phyloP scores from a whole-genome alignment of 495 filamentous ascomycete species.

The Podospora sp. region DNA sequence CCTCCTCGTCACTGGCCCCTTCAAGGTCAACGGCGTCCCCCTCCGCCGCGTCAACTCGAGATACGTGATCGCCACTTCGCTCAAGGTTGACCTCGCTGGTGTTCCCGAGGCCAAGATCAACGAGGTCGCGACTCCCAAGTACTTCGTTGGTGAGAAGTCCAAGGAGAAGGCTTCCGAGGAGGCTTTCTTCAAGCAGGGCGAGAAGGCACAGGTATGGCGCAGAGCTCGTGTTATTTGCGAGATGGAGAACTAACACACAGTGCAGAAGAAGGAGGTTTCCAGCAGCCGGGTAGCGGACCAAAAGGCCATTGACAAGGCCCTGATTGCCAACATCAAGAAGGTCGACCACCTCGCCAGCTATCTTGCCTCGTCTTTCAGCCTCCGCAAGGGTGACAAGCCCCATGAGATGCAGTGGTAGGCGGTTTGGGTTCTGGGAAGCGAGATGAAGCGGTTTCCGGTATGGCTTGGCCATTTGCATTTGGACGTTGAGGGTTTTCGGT shows the following conservation, averaged over 20 bases:
- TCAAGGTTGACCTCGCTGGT: constrained; percentile 81
- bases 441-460: constrained; percentile 50
- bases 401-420: constrained; percentile 93
- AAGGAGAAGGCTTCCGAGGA: constrained; percentile 89
- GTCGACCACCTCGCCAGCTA: constrained; percentile 85
- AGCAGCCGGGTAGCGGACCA: constrained; percentile 92
- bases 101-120: constrained; percentile 81
- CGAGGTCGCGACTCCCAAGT: constrained; percentile 79
- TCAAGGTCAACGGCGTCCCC: constrained; percentile 99
- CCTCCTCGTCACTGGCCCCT: constrained; percentile 97
- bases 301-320: constrained; percentile 93
- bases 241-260: constrained; percentile 32
- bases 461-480: constrained; percentile 60
- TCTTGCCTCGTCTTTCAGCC: constrained; percentile 89
- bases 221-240: not conserved
- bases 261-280: constrained; percentile 92
- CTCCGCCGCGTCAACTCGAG: constrained; percentile 96
- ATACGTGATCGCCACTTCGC: constrained; percentile 98
- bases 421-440: constrained; percentile 32
- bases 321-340: constrained; percentile 93
- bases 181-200: constrained; percentile 98
- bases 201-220: constrained; percentile 89
- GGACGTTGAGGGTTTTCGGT: constrained; percentile 59
- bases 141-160: constrained; percentile 94
- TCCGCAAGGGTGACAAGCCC: constrained; percentile 96